Evolutionary conservation across 2,329 filamentous ascomycete species (phyloP), one percentile per base, ranked within the genome.

Genomic region (Fusarium subglutinans): DNA sequence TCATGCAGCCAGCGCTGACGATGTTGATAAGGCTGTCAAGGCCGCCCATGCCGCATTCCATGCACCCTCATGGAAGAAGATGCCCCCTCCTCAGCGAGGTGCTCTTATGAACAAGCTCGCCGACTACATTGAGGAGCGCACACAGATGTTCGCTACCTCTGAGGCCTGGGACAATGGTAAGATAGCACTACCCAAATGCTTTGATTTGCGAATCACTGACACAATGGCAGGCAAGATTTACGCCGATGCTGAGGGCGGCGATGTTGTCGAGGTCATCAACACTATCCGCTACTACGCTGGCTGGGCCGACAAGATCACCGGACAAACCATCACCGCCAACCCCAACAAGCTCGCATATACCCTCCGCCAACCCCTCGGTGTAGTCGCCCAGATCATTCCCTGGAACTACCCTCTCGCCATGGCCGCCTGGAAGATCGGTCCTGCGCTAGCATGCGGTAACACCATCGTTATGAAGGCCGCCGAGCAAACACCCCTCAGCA

Each of bases 341-440:
- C 88, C 89, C 61, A 90, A 93, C 72, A 93, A 91, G 81, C 94
- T 96, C 84, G 92, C 93, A 84, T 96, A 95, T 85, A 94, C 93
- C 66, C 79, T 90, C n/a, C 76, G 78, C 20, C 76, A 79, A 58
- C 78, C 78, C 12, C 86, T 92, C 69, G 92, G 92, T 79, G 92
- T 94, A 54, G 94, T 93, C 80, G 93, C 91, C 77, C 93, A 96
- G 82, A 95, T 95, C 79, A 95, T 96, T 77, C 93, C 93, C 63
- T 95, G 93, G 93, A 95, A 95, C 86, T 95, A 94, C 86, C 93
- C 93, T 9, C 85, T 95, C 37, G 88, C 92, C 77, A 94, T 94
- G 92, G 88, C 87, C 81, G 88, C 88, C 61, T 96, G 94, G 94
- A 96, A 96, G 89, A 90, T 93, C 73, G 91, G 88, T 57, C 92